Percentiles rank a stretch among this genome's conserved stretches.
These are phyloP conservation scores for Thraustochytrium striatum DNA, from an alignment of 352 stramenopile genomes.

Conservation along the genomic window DNA sequence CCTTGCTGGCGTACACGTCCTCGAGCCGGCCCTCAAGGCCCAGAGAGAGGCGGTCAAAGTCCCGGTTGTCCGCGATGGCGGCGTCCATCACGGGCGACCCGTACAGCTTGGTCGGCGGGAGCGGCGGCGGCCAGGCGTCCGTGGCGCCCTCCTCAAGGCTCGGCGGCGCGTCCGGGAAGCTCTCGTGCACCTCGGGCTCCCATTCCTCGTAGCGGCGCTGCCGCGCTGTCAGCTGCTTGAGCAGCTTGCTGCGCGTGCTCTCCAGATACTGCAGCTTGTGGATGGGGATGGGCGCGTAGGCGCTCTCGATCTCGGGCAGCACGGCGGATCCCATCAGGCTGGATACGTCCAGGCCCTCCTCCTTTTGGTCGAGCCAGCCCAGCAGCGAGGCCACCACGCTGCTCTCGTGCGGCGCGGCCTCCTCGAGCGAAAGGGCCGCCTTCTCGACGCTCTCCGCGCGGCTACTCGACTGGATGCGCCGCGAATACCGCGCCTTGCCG, in stretches of 20 bases:
- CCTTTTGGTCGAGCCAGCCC: slow-evolving; percentile 47
- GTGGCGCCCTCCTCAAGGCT: background rate
- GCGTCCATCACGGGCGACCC: slow-evolving; percentile 45
- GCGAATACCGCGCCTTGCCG: no score
- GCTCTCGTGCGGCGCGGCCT: no score
- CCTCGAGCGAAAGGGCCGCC: background rate
- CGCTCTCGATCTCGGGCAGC: slow-evolving; percentile 36
- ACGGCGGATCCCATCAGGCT: slow-evolving; percentile 24
- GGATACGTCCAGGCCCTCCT: slow-evolving; percentile 15
- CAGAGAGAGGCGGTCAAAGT: background rate
- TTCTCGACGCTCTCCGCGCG: background rate
- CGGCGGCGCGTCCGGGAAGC: background rate
- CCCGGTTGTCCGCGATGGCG: slow-evolving; percentile 36
- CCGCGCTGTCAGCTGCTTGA: slow-evolving; percentile 39
- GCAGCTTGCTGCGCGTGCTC: background rate
- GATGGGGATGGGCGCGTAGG: background rate
- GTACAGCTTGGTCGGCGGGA: slow-evolving; percentile 22
- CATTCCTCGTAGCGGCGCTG: slow-evolving; percentile 40
- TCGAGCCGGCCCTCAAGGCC: slow-evolving; percentile 30
- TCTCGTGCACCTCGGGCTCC: slow-evolving; percentile 3
- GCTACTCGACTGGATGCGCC: no score
- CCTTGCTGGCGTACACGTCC: slow-evolving; percentile 33
- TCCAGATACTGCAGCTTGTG: slow-evolving; percentile 7
- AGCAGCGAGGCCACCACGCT: slow-evolving; percentile 31
- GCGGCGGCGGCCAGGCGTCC: slow-evolving; percentile 28